Percentiles rank a stretch among this genome's conserved stretches.
These are phyloP conservation scores for Globisporangium spiculum DNA, from an alignment of 352 stramenopile species.

Conservation along the genomic window DNA sequence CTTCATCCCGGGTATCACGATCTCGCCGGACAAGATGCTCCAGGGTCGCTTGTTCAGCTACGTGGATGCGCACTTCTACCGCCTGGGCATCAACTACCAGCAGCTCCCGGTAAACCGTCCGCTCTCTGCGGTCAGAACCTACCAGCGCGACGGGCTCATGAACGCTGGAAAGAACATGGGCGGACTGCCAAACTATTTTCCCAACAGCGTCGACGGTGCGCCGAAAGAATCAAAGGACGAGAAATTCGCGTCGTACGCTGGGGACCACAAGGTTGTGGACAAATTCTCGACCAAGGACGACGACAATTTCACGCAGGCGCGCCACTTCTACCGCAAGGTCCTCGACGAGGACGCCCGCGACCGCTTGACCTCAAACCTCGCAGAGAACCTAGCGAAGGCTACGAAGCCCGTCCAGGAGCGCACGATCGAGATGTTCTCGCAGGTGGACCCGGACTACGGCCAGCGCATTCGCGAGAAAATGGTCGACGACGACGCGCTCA, in stretches of 20 bases:
- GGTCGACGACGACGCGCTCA: neutral
- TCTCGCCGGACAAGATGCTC: constrained; percentile 86
- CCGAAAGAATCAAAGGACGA: constrained; percentile 31
- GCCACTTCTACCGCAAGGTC: constrained; percentile 79
- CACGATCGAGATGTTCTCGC: constrained; percentile 83
- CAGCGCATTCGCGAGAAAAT: constrained; percentile 78
- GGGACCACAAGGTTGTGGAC: constrained; percentile 34
- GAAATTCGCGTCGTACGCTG: constrained; percentile 30
- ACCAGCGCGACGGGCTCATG: constrained; percentile 87
- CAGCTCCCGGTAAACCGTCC: constrained; percentile 88
- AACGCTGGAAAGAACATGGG: constrained; percentile 64
- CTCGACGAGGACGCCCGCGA: constrained; percentile 64
- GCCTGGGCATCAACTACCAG: constrained; percentile 88
- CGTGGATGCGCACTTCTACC: constrained; percentile 83
- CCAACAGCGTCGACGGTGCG: constrained; percentile 69
- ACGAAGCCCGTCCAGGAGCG: constrained; percentile 76
- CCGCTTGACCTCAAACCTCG: constrained; percentile 86
- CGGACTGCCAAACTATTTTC: constrained; percentile 83
- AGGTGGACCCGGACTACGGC: constrained; percentile 86
- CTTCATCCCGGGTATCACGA: constrained; percentile 89
- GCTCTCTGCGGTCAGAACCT: constrained; percentile 62
- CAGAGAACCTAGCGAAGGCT: constrained; percentile 73
- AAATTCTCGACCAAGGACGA: constrained; percentile 83
- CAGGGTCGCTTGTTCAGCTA: constrained; percentile 88
- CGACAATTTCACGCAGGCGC: constrained; percentile 87